These are phyloP conservation scores for Glarea lozoyensis DNA, from an alignment of 495 filamentous ascomycete genomes.

Conservation along the genomic window DNA sequence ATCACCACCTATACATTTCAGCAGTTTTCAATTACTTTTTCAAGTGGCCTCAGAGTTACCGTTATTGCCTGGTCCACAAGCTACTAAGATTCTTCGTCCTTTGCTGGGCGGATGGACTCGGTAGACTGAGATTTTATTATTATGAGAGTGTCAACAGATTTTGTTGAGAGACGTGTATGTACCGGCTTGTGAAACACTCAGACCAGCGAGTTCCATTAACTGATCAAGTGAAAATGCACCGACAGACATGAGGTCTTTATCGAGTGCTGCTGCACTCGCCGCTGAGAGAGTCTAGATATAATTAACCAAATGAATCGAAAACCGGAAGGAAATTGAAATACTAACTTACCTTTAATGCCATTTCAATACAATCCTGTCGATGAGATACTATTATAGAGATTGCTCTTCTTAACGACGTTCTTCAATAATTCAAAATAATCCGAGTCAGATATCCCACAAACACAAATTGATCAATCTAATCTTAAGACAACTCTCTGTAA, in stretches of 20 bases:
- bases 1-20: constrained; percentile 58
- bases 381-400: too few species aligned
- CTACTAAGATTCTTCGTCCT: constrained; percentile 71
- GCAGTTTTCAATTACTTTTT: background rate
- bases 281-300: constrained; percentile 65
- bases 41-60: constrained; percentile 43
- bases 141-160: constrained; percentile 1
- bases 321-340: background rate
- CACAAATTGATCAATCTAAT: too few species aligned
- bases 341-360: background rate
- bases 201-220: constrained; percentile 91
- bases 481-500: too few species aligned
- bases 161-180: constrained; percentile 11
- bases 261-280: constrained; percentile 78
- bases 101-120: constrained; percentile 67
- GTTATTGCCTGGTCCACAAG: constrained; percentile 92
- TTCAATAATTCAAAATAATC: too few species aligned
- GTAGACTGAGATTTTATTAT: constrained; percentile 49
- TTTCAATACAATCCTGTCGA: too few species aligned
- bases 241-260: constrained; percentile 87
- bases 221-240: constrained; percentile 94
- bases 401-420: too few species aligned
- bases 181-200: constrained; percentile 92
- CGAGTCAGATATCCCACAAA: too few species aligned
- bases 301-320: background rate